Base-by-base conservation (phyloP, 352 stramenopile genomes). In the Saprolegnia parasitica region DNA sequence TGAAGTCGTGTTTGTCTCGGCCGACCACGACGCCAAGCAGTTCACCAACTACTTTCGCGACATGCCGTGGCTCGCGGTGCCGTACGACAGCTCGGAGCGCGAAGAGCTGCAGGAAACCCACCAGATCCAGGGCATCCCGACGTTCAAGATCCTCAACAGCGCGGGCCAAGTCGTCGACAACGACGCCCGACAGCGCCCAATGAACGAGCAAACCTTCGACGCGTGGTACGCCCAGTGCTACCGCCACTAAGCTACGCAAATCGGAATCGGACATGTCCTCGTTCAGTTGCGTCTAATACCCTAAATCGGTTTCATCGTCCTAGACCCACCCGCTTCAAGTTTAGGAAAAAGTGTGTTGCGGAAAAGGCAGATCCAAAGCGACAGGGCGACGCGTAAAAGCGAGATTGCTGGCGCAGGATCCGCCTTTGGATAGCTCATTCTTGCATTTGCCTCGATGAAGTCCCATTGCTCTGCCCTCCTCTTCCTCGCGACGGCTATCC, bases 61-160 rank as follows among this genome's bases (percentile, higher is more conserved):
- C 68, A 93, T 98, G 83, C 86, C 86, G 65, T 99, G 97, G 90
- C 74, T 96, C 15, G 95, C 97, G 11, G 56, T 99, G 23, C 95
- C 92, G 11, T 98, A 55, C 39, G 58, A 54, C 2, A 56, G 40
- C 40, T 23, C 52, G 13, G 40, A 67, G 42, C 58, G 58, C 24
- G 45, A 67, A 40, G 58, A 49, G 39, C 32, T 67, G 18, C 37
- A 67, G 24, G 58, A 40, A 11, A 24, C 37, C 10, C 58, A 67
- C 40, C 20, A 56, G 23, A 56, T 67, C 40, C 40, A 26, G 8
- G 45, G 58, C 40, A 67, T 67, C 40, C 58, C 58, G 16, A 67
- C 58, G 5, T 56, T 67, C 15, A 67, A 67, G 58, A 67, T 67
- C 58, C 37, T 67, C 58, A 67, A 67, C 29, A 20, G 37, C 40